Base-by-base conservation (phyloP, 768 basidiomycete genomes). In the Crepidotus variabilis region DNA sequence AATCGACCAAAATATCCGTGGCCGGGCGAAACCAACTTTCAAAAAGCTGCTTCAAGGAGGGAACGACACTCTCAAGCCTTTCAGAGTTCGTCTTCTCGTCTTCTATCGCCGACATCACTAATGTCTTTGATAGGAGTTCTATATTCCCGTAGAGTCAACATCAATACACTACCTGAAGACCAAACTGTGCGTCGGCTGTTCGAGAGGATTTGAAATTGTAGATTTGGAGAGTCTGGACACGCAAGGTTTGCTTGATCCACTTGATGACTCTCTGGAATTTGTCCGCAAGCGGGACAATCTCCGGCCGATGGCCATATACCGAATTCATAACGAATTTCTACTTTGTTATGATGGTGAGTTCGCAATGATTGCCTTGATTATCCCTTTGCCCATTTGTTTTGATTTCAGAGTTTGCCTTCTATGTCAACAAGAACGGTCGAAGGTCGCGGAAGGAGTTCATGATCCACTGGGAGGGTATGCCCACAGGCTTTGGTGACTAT, bases 91-190 rank as follows among this genome's bases (percentile, higher is more conserved):
- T 54, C 21, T 54, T 34, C 28, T 21, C n/a, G 36, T 47, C 28
- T 28, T 20, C 13, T 35, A 34, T 49, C 21, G 33, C 47, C 20
- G 22, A 23, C 32, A 50, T 45, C 49, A 54, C 43, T 52, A 33
- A n/a, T 56, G 36, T 32, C 43, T 47, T 24, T 18, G 61, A 2
- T 66, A 97, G 94, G 96, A 98, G 70, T 98, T 99, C 74, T 99
- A 98, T 67, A 98, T 99, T 57, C 96, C 97, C 0, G 92, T 97
- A 11, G 94, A 98, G 69, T 96, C 94, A 51, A 92, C 86, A 55
- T 98, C 95, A 11, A 90, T 98, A 21, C 96, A 97, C 72, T 98
- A 96, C 75, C 79, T 99, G 61, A 97, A 96, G 78, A 97, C 96
- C 48, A 91, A 90, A 74, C 83, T 99, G 62, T 99, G 97, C 69